Evolutionary conservation across 805 yeast genomes (phyloP), one percentile per base, ranked within the genome.

Genomic region (Yarrowia bubula): DNA sequence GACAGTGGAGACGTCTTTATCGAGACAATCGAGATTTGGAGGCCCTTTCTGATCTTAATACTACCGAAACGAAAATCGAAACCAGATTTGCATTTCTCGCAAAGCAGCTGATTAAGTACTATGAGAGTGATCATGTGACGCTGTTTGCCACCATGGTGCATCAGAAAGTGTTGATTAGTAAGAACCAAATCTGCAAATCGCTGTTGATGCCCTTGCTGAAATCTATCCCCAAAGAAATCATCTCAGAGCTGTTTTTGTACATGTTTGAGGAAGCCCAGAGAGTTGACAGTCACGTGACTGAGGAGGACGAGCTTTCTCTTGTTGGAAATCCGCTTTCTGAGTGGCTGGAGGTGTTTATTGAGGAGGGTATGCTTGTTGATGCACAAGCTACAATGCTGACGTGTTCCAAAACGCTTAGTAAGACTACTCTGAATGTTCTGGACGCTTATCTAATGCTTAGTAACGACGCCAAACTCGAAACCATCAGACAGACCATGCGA

Each of bases 71-170:
- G 46, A 53, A 53, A 10, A 15, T 31, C 7, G 46, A 53, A 15
- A 8, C 31, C 9, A 14, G 61, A 5, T 35, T 53, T 37, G 61
- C 44, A 10, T 39, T 35, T 38, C n/a, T 53, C 47, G 47, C 33
- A 28, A 53, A 41, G 15, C 61, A 53, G 17, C 4, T 53, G 8
- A 28, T 53, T 8, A 14, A 6, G 4, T 53, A 53, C 15, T 39
- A 53, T 28, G 14, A 3, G 7, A 11, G 2, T 11, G 37, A 38
- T 15, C 31, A 37, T 14, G 31, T 8, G 17, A n/a, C 46, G 9
- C 44, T 53, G 22, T 53, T 39, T 31, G 47, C 46, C 28, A 39
- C 46, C 28, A 53, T 53, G 61, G 61, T 53, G n/a, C 61, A 53
- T 15, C 61, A 53, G 6, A 53, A 41, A 4, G 61, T 53, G 14